phyloP scores from a whole-genome alignment of 495 filamentous ascomycete species.

The Tuber brumale region DNA sequence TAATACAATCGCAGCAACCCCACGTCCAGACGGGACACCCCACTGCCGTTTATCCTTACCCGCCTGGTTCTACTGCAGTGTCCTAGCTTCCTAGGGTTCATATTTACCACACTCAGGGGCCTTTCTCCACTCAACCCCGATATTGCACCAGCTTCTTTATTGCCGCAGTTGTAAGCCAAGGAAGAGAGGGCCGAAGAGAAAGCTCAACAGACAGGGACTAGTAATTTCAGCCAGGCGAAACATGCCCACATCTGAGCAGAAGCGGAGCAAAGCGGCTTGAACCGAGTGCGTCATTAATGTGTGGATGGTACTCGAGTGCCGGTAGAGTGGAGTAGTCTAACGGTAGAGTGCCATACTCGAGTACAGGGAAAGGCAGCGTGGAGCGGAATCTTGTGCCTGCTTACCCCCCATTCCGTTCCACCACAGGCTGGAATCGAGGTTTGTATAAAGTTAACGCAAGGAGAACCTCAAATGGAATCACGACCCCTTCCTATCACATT shows the following conservation, averaged over 20 bases:
- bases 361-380: not conserved
- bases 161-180: not conserved
- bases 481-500: conserved; percentile 3
- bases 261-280: not conserved
- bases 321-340: not conserved
- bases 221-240: not conserved
- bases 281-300: not conserved
- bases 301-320: not conserved
- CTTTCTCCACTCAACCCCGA: not conserved
- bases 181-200: not conserved
- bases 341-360: not conserved
- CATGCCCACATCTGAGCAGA: not conserved
- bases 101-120: not conserved
- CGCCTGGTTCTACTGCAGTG: not conserved
- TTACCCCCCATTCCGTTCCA: not conserved
- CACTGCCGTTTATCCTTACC: not conserved
- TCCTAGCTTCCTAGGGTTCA: not conserved
- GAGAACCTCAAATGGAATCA: conserved; percentile 8
- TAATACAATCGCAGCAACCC: not conserved
- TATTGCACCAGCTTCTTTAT: not conserved
- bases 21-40: not conserved
- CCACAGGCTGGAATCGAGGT: not conserved
- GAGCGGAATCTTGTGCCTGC: not conserved
- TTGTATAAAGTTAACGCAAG: conserved; percentile 22
- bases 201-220: not conserved